A percentile compares a stretch with the other conserved stretches of the same genome.
These are phyloP conservation scores for Solanum hybrid DNA, from an alignment of 305 asterid genomes.

Conservation along the genomic window DNA sequence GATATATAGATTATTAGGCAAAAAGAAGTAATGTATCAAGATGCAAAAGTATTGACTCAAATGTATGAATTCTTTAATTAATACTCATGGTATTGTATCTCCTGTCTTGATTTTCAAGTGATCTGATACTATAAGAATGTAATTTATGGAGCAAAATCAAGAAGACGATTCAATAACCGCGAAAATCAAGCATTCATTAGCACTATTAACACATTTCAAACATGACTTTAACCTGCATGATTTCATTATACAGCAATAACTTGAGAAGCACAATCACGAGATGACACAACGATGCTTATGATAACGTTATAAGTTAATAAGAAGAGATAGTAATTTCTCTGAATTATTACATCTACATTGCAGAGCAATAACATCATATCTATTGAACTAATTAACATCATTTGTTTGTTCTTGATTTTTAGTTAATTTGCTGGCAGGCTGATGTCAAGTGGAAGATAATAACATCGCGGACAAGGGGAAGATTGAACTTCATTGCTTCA, in stretches of 20 bases:
- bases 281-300: neutral
- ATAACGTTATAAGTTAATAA: neutral
- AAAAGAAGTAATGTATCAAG: neutral
- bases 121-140: neutral
- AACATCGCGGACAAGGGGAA: neutral
- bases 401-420: neutral
- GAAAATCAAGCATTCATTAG: neutral
- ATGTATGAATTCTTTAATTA: constrained; percentile 3
- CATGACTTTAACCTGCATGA: neutral
- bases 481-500: neutral
- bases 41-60: neutral
- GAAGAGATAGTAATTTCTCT: neutral
- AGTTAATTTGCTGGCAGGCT: neutral
- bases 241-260: neutral
- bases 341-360: neutral
- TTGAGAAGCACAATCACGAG: neutral
- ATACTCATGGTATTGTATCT: neutral
- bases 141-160: neutral
- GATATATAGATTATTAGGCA: neutral
- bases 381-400: neutral
- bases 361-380: neutral
- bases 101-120: neutral
- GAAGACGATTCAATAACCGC: neutral
- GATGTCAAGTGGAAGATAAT: neutral
- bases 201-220: neutral